A percentile compares a stretch with the other conserved stretches of the same genome.
phyloP scores from a whole-genome alignment of 208 protist species.

The Trypanosoma scelopori region DNA sequence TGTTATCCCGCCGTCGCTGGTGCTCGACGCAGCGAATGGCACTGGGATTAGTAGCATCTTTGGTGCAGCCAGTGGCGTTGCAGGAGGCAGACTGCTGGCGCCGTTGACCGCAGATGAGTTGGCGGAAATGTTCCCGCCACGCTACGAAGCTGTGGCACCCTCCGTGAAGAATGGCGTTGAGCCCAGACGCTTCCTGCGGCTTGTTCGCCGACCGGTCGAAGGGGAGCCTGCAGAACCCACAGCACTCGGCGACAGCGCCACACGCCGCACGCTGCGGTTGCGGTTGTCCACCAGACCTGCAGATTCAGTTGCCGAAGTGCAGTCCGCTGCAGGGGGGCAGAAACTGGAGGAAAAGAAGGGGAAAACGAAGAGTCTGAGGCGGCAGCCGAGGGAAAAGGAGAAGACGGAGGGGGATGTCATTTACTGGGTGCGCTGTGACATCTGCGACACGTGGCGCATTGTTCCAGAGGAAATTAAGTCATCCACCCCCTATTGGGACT shows the following conservation, averaged over 20 bases:
- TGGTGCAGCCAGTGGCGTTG: background rate
- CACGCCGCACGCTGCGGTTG: slow-evolving; percentile 2
- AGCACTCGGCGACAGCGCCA: background rate
- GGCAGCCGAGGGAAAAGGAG: background rate
- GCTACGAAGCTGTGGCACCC: slow-evolving; percentile 2
- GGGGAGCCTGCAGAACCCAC: background rate
- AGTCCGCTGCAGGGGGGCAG: background rate
- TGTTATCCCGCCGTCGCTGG: background rate
- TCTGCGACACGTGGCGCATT: slow-evolving; percentile 44
- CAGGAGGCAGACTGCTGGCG: background rate
- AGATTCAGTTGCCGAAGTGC: background rate
- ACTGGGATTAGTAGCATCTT: background rate
- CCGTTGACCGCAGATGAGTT: slow-evolving; percentile 23
- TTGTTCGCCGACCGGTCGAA: background rate
- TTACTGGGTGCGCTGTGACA: slow-evolving; percentile 58
- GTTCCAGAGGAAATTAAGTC: slow-evolving; percentile 33
- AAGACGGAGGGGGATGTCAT: slow-evolving; percentile 1
- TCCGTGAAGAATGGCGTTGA: background rate
- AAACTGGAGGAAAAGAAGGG: background rate
- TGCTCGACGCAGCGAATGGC: slow-evolving; percentile 2
- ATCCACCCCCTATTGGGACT: slow-evolving; percentile 52
- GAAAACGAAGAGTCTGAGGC: background rate
- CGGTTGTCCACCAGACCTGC: background rate
- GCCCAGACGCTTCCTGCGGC: slow-evolving; percentile 11
- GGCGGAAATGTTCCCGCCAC: slow-evolving; percentile 30